Conservation (phyloP, 352 stramenopile species). For the Pythium dissotocum region DNA sequence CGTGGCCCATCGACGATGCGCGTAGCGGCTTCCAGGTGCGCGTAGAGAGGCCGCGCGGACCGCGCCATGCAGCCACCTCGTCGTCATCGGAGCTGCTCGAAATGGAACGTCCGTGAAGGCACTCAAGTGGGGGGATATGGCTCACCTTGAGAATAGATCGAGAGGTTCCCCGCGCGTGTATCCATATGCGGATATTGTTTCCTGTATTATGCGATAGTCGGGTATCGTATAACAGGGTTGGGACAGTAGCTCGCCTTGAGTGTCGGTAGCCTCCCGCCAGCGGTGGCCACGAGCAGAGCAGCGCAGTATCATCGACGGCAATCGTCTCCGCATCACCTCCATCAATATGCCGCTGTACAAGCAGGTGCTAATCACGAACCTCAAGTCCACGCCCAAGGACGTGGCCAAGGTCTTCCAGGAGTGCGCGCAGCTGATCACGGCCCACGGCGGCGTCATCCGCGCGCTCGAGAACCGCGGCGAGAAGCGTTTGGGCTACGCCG, state of each 20-base stretch:
- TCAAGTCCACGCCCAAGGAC: constrained; percentile 85
- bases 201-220: not conserved
- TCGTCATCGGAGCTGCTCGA: not conserved
- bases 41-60: not conserved
- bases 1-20: not conserved
- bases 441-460: constrained; percentile 72
- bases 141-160: not conserved
- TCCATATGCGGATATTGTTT: not conserved
- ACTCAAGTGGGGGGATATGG: constrained; percentile 11
- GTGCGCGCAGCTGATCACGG: constrained; percentile 67
- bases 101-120: constrained; percentile 3
- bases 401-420: constrained; percentile 85
- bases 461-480: constrained; percentile 79
- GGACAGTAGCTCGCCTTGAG: constrained; percentile 8
- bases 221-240: constrained; percentile 7
- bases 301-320: not conserved
- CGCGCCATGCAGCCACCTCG: not conserved
- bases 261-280: constrained; percentile 22
- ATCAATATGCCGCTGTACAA: constrained; percentile 85
- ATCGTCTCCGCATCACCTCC: not conserved
- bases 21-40: not conserved
- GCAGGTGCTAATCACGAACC: constrained; percentile 87
- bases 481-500: constrained; percentile 79
- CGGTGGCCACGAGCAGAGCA: constrained; percentile 27
- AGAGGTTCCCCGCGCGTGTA: constrained; percentile 3